Evolutionary conservation across 2,329 filamentous ascomycete genomes (phyloP).

Genomic region (Colletotrichum australisinense): DNA sequence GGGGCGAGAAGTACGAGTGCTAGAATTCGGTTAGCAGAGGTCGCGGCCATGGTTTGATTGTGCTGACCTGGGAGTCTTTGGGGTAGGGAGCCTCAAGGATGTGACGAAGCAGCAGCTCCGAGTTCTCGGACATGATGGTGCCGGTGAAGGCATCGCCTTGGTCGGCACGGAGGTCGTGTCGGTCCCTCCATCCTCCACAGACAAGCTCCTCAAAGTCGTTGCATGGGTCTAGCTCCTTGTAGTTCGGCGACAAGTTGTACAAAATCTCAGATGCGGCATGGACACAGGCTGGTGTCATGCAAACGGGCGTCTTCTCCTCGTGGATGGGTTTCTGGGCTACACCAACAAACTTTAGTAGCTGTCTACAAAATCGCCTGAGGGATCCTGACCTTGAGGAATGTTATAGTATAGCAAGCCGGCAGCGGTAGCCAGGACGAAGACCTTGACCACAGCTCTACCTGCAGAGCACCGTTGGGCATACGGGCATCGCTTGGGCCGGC

Average conservation of each 20-base stretch:
- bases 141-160: conserved; percentile 70
- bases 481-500: conserved; percentile 16
- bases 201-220: conserved; percentile 75
- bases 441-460: conserved; percentile 11
- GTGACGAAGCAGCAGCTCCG: conserved; percentile 68
- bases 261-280: conserved; percentile 46
- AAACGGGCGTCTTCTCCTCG: conserved; percentile 34
- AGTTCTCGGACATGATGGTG: conserved; percentile 70
- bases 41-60: conserved; percentile 23
- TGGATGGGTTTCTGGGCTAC: conserved; percentile 6
- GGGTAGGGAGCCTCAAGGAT: conserved; percentile 71
- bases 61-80: conserved; percentile 47
- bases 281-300: conserved; percentile 43
- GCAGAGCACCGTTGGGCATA: conserved; percentile 24
- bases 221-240: conserved; percentile 74
- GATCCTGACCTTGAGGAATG: conserved; percentile 1
- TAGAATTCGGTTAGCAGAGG: conserved; percentile 39
- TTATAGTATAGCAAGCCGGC: conserved; percentile 20
- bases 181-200: conserved; percentile 74
- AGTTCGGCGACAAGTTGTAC: conserved; percentile 50
- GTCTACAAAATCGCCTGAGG: rapidly evolving
- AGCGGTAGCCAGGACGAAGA: conserved; percentile 14
- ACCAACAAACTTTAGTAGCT: not conserved
- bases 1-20: conserved; percentile 62
- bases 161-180: conserved; percentile 74